Percentiles rank a stretch among this genome's conserved stretches.
phyloP scores from a whole-genome alignment of 208 protist species.

The Herpetomonas tarakana region DNA sequence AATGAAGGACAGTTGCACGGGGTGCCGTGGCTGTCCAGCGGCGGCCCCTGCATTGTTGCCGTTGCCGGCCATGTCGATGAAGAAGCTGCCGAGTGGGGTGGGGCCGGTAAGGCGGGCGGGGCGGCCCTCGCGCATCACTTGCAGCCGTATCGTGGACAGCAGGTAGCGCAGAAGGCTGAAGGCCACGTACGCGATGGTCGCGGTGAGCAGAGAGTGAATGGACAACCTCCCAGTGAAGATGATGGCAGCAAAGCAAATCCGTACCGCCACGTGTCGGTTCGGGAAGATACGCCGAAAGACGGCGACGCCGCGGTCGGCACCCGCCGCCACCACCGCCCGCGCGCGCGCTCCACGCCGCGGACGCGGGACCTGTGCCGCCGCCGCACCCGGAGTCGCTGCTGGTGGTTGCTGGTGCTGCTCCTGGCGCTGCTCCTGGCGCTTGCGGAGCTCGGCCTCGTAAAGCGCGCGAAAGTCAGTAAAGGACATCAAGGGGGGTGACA shows the following conservation, averaged over 20 bases:
- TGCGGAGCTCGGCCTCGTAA: no score
- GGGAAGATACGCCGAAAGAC: not conserved
- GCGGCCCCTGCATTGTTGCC: conserved; percentile 1
- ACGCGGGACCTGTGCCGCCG: no score
- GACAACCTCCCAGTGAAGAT: not conserved
- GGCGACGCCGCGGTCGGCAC: conserved; percentile 1
- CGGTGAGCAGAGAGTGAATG: not conserved
- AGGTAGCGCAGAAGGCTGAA: not conserved
- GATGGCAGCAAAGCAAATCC: not conserved
- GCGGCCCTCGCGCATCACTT: not conserved
- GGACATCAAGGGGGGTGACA: no score
- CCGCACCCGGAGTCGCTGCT: no score
- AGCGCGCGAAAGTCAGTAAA: no score
- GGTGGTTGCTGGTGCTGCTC: no score
- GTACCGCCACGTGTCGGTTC: not conserved
- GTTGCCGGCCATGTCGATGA: not conserved
- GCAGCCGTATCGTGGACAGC: not conserved
- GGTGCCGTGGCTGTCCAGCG: conserved; percentile 5
- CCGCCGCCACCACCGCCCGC: not conserved
- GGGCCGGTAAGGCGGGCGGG: conserved; percentile 1
- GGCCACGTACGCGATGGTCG: not conserved
- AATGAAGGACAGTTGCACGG: conserved; percentile 14
- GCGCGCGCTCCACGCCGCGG: not conserved
- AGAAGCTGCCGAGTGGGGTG: conserved; percentile 4
- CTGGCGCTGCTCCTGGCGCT: no score